Percentiles rank a stretch among this genome's conserved stretches.
phyloP scores from a whole-genome alignment of 176 grass and related monocot genomes.

The Guadua angustifolia region DNA sequence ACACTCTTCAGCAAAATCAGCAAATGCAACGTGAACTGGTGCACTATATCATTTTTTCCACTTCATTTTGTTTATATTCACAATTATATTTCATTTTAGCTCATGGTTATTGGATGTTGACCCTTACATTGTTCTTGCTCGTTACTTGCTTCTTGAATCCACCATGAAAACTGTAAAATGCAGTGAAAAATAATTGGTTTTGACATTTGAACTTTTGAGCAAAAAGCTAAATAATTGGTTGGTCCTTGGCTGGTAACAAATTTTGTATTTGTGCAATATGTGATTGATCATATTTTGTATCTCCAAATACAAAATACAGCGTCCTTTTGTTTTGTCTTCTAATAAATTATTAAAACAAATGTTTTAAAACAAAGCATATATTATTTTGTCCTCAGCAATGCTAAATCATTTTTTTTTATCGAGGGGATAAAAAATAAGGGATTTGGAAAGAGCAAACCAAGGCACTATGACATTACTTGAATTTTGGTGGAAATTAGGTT shows the following conservation, averaged over 20 bases:
- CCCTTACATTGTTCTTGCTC: slow-evolving; percentile 11
- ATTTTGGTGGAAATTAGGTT: background rate
- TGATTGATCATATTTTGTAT: too few relatives aligned
- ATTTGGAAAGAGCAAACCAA: background rate
- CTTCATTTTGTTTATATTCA: background rate
- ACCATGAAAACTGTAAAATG: slow-evolving; percentile 22
- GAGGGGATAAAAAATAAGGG: too few relatives aligned
- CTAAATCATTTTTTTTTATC: too few relatives aligned
- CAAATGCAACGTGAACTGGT: slow-evolving; percentile 94
- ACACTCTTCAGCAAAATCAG: slow-evolving; percentile 81
- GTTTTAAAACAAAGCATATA: too few relatives aligned
- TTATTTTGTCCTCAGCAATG: too few relatives aligned
- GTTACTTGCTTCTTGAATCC: slow-evolving; percentile 7
- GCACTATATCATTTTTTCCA: background rate
- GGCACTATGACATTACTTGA: background rate
- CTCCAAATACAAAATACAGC: too few relatives aligned
- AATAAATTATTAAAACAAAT: too few relatives aligned
- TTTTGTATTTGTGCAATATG: too few relatives aligned
- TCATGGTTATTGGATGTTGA: slow-evolving; percentile 8
- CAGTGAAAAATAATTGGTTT: background rate
- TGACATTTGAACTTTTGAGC: background rate
- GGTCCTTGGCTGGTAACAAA: too few relatives aligned
- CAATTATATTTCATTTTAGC: slow-evolving; percentile 11
- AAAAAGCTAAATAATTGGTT: slow-evolving; percentile 19
- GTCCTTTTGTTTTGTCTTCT: too few relatives aligned